Evolutionary conservation across 2,329 filamentous ascomycete genomes (phyloP), one percentile per base, ranked within the genome.

Genomic region (Cladosporium sp.): DNA sequence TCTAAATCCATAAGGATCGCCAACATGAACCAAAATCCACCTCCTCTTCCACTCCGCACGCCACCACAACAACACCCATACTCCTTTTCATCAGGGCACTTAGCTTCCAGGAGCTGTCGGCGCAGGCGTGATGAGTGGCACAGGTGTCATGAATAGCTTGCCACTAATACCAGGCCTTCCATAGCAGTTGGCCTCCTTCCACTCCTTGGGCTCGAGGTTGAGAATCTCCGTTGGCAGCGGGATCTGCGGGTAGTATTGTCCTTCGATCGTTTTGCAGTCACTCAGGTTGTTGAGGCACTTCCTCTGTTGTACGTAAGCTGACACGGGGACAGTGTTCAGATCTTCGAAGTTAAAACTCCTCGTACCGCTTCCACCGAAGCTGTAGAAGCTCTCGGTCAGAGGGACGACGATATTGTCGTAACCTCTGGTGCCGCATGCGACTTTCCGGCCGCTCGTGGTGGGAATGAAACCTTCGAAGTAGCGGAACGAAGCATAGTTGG

Each of bases 211-310:
- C 40, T 65, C 21, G 29, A 65, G 23, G 5, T 58, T 44, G n/a
- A 65, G 18, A 23, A 65, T 23, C 28, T 65, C 62, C 16, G 28
- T 65, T 31, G 62, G 62, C 16, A 65, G 18, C n/a, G 62, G 40
- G 5, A 52, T 21, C 11, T 21, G 40, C 37, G 23, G 23, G 23
- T 26, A 26, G 23, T 26, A 26, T 3, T 26, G 23, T 26, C 23
- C 23, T 26, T 26, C 23, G 23, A 26, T 26, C 23, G 23, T 26
- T 26, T 26, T 26, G 23, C 23, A 26, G 23, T 26, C 23, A 26
- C 23, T 26, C 23, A 26, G 23, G 23, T 26, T 26, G 23, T 26
- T 26, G 23, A 26, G 23, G 40, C 62, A 65, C 12, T 11, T 26
- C 8, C 62, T 35, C 55, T 65, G 62, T 31, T n/a, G 12, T 10